Percentiles rank a stretch among this genome's conserved stretches.
Evolutionary conservation across 306 rosid genomes (phyloP).

Genomic region (Prunus mira): DNA sequence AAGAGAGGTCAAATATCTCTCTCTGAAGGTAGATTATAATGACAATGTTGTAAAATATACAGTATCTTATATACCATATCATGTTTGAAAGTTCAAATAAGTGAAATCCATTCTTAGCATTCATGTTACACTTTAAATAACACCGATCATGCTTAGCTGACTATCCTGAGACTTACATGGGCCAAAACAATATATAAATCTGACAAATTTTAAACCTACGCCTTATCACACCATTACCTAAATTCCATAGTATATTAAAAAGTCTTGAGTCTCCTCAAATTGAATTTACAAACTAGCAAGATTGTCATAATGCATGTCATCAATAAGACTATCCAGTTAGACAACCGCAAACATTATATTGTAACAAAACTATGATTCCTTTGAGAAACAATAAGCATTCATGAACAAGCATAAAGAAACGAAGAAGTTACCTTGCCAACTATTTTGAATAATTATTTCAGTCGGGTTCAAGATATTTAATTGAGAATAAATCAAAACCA

Average conservation of each 20-base stretch:
- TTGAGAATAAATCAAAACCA: neutral
- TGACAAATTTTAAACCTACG: neutral
- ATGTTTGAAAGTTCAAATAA: neutral
- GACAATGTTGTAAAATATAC: neutral
- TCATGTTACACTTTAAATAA: neutral
- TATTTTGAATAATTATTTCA: too few species aligned
- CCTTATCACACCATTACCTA: neutral
- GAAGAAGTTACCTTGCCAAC: too few species aligned
- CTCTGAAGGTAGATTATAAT: neutral
- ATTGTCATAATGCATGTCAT: neutral
- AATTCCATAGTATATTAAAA: neutral
- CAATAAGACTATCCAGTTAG: neutral
- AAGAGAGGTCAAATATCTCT: neutral
- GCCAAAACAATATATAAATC: neutral
- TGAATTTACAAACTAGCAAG: neutral
- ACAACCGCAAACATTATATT: neutral
- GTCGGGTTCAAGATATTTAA: too few species aligned
- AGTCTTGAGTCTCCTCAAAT: neutral
- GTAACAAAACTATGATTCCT: neutral
- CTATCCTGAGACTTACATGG: neutral
- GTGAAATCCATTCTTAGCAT: neutral
- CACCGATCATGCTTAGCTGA: neutral
- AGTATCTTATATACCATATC: neutral
- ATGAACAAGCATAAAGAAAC: too few species aligned
- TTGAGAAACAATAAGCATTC: neutral